Conservation (phyloP, 2,329 filamentous ascomycete species). For the Monosporascus cannonballus region DNA sequence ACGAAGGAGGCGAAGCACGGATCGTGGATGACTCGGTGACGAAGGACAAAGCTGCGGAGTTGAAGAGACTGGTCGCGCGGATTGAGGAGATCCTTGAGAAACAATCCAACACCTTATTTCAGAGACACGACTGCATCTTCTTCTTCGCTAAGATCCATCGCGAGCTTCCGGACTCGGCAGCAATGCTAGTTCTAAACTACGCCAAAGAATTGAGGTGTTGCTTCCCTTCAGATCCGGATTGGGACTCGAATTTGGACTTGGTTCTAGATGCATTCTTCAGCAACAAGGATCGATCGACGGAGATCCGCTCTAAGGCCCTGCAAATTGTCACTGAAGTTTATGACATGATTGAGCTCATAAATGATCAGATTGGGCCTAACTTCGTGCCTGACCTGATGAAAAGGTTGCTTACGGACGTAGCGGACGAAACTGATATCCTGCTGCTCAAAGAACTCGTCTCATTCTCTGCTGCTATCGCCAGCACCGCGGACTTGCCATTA, state of each 20-base stretch:
- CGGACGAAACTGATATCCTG: slow-evolving; percentile 55
- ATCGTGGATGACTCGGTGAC: slow-evolving; percentile 14
- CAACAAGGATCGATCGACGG: slow-evolving; percentile 52
- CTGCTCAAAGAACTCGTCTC: slow-evolving; percentile 60
- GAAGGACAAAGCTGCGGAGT: slow-evolving; percentile 27
- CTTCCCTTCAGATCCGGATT: slow-evolving; percentile 63
- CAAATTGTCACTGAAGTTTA: slow-evolving; percentile 54
- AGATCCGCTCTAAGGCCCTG: slow-evolving; percentile 57
- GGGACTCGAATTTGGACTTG: slow-evolving; percentile 57
- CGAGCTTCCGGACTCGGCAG: slow-evolving; percentile 59
- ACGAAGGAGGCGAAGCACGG: not conserved
- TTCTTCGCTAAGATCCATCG: slow-evolving; percentile 59
- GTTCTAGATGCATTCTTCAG: slow-evolving; percentile 60
- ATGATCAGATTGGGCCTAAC: slow-evolving; percentile 52
- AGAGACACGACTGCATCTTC: slow-evolving; percentile 59
- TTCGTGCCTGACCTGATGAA: slow-evolving; percentile 53
- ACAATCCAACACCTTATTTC: slow-evolving; percentile 45
- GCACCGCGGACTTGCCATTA: slow-evolving; percentile 49
- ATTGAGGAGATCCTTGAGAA: slow-evolving; percentile 43
- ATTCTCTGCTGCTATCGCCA: slow-evolving; percentile 59
- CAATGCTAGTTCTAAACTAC: slow-evolving; percentile 58
- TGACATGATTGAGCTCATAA: slow-evolving; percentile 51
- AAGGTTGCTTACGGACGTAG: slow-evolving; percentile 54
- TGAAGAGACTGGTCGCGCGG: slow-evolving; percentile 38
- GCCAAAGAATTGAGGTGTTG: slow-evolving; percentile 65